phyloP scores from a whole-genome alignment of 2,329 filamentous ascomycete species.

The Trichoderma endophyticum region DNA sequence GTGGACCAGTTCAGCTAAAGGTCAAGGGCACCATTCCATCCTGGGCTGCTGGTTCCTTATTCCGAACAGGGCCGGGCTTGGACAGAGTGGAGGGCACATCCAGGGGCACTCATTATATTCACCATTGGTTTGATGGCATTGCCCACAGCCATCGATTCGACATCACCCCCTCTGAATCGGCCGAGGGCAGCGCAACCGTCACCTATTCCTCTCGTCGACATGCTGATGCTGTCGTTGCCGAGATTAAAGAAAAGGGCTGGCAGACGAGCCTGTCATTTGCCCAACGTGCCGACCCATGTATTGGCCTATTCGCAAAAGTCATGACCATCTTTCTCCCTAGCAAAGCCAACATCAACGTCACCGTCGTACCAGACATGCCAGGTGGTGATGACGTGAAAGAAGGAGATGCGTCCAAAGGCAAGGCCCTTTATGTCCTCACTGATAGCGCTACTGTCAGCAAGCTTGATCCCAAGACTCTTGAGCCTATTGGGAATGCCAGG shows the following conservation, averaged over 20 bases:
- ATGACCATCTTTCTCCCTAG: slow-evolving; percentile 55
- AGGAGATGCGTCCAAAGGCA: slow-evolving; percentile 20
- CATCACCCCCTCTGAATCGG: slow-evolving; percentile 47
- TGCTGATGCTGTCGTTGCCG: slow-evolving; percentile 59
- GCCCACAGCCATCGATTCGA: slow-evolving; percentile 70
- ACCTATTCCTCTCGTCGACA: slow-evolving; percentile 70
- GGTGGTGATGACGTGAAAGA: slow-evolving; percentile 33
- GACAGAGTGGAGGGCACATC: slow-evolving; percentile 58
- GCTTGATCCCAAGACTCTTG: slow-evolving; percentile 67
- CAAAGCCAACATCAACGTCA: slow-evolving; percentile 58
- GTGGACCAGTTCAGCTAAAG: slow-evolving; percentile 59
- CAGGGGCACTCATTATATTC: slow-evolving; percentile 57
- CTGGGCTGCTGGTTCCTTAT: slow-evolving; percentile 70
- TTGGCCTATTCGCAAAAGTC: slow-evolving; percentile 68
- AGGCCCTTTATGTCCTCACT: slow-evolving; percentile 28
- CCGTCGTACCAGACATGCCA: slow-evolving; percentile 62
- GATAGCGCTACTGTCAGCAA: slow-evolving; percentile 57
- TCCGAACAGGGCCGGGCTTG: slow-evolving; percentile 69
- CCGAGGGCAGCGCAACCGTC: slow-evolving; percentile 40
- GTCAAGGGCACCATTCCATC: slow-evolving; percentile 66
- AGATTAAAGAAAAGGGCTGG: slow-evolving; percentile 58
- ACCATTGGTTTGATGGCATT: slow-evolving; percentile 82
- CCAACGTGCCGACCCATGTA: slow-evolving; percentile 69
- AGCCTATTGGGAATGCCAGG: slow-evolving; percentile 62
- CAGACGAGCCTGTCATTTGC: slow-evolving; percentile 62